Evolutionary conservation across 2,329 filamentous ascomycete genomes (phyloP).

Genomic region (Cladosporium sp.): DNA sequence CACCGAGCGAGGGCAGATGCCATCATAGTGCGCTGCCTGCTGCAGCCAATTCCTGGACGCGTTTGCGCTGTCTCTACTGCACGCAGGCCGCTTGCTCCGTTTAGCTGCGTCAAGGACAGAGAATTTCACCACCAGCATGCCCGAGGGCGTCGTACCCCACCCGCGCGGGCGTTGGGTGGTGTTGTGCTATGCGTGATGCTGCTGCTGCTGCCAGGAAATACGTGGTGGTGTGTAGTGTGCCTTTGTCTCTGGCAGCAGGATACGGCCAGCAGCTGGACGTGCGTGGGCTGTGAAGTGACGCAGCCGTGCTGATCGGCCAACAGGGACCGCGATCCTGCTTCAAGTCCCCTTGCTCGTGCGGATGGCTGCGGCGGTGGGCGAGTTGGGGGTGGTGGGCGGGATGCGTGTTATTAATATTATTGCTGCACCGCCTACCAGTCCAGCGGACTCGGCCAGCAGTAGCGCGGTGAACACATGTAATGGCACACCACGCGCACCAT

Average conservation of each 20-base stretch:
- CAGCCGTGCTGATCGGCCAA: conserved; percentile 5
- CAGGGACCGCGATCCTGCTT: not conserved
- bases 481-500: too few relatives aligned
- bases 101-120: conserved; percentile 1
- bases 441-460: too few relatives aligned
- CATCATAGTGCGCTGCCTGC: not conserved
- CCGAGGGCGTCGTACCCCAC: not conserved
- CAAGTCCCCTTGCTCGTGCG: not conserved
- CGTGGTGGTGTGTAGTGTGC: not conserved
- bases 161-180: not conserved
- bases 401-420: too few relatives aligned
- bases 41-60: conserved; percentile 4
- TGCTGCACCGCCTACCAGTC: too few relatives aligned
- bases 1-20: not conserved
- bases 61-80: not conserved
- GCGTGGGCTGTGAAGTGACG: conserved; percentile 4
- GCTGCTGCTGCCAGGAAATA: not conserved
- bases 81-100: conserved; percentile 4
- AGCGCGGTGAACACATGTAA: too few relatives aligned
- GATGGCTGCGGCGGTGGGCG: not conserved
- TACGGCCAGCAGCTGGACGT: not conserved
- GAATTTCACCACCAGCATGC: not conserved
- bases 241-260: not conserved
- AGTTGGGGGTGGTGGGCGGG: not conserved
- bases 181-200: not conserved